Evolutionary conservation across 202 grass and related monocot species (phyloP).

Genomic region (Panicum virgatum): DNA sequence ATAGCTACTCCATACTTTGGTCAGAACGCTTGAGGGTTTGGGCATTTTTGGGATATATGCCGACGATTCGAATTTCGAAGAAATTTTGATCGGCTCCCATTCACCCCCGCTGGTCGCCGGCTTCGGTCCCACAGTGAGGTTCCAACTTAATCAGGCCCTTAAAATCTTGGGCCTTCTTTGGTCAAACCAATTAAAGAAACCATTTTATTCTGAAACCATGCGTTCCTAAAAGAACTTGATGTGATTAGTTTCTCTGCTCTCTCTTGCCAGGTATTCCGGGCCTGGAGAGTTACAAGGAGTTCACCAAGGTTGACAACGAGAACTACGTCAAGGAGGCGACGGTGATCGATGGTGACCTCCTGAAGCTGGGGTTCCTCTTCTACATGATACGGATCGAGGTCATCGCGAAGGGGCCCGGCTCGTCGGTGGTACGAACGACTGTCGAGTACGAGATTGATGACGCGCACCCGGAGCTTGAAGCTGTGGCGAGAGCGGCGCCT

Average conservation of each 20-base stretch:
- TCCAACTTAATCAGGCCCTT: no score
- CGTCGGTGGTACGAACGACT: slow-evolving; percentile 37
- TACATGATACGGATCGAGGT: slow-evolving; percentile 52
- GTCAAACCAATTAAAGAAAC: no score
- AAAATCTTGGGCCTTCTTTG: no score
- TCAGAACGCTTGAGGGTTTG: no score
- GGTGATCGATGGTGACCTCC: slow-evolving; percentile 29
- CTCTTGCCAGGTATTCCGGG: slow-evolving; percentile 5
- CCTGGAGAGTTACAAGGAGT: slow-evolving; percentile 52
- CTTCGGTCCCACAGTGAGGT: slow-evolving; percentile 52
- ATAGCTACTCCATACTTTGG: no score
- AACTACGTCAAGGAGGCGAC: slow-evolving; percentile 49
- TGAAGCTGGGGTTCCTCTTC: slow-evolving; percentile 43
- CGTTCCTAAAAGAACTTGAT: background rate
- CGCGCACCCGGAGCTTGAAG: slow-evolving; percentile 2
- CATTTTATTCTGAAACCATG: background rate
- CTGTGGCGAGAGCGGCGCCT: slow-evolving; percentile 32
- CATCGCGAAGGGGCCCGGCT: slow-evolving; percentile 10
- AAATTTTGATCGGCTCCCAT: no score
- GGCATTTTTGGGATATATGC: no score
- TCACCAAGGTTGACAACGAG: slow-evolving; percentile 37
- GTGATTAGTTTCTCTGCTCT: no score
- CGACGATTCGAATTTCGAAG: no score
- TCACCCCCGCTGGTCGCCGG: no score
- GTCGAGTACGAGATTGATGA: slow-evolving; percentile 60